Percentiles rank a stretch among this genome's conserved stretches.
Evolutionary conservation across 371 early-diverging fungal genomes (phyloP).

Genomic region (Actinomortierella ambigua): DNA sequence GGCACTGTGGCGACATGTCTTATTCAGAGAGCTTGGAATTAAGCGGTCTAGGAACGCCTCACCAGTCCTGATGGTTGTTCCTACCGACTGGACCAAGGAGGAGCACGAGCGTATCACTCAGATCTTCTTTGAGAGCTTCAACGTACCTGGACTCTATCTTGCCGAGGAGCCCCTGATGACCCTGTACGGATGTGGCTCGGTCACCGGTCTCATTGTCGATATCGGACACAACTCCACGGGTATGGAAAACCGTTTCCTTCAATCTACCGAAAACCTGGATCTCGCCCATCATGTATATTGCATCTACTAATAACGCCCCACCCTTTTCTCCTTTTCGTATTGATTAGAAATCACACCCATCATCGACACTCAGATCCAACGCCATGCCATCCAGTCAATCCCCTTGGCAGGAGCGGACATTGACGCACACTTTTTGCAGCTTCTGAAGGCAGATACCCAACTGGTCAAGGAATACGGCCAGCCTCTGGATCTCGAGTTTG

Average conservation of each 20-base stretch:
- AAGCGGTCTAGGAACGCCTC: slow-evolving; percentile 77
- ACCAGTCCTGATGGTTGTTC: slow-evolving; percentile 79
- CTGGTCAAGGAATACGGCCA: slow-evolving; percentile 56
- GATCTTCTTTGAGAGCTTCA: slow-evolving; percentile 90
- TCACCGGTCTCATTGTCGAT: slow-evolving; percentile 88
- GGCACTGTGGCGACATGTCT: slow-evolving; percentile 74
- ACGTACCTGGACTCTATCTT: slow-evolving; percentile 86
- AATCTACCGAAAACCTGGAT: slow-evolving; percentile 16
- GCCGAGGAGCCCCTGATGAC: slow-evolving; percentile 84
- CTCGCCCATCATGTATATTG: background rate
- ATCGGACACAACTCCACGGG: slow-evolving; percentile 83
- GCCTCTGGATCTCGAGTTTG: slow-evolving; percentile 56
- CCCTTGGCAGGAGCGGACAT: slow-evolving; percentile 75
- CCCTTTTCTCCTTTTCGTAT: background rate
- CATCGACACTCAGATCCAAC: slow-evolving; percentile 68
- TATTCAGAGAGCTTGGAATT: slow-evolving; percentile 78
- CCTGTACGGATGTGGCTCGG: slow-evolving; percentile 78
- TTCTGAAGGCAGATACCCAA: slow-evolving; percentile 62
- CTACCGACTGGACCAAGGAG: slow-evolving; percentile 81
- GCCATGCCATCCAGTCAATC: slow-evolving; percentile 61
- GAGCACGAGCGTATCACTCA: slow-evolving; percentile 84
- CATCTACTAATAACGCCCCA: background rate
- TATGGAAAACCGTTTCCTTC: slow-evolving; percentile 11
- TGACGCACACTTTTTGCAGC: slow-evolving; percentile 60
- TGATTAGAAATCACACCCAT: slow-evolving; percentile 70